Conservation (phyloP, 1,139 yeast species). For the Waltiozyma solani region DNA sequence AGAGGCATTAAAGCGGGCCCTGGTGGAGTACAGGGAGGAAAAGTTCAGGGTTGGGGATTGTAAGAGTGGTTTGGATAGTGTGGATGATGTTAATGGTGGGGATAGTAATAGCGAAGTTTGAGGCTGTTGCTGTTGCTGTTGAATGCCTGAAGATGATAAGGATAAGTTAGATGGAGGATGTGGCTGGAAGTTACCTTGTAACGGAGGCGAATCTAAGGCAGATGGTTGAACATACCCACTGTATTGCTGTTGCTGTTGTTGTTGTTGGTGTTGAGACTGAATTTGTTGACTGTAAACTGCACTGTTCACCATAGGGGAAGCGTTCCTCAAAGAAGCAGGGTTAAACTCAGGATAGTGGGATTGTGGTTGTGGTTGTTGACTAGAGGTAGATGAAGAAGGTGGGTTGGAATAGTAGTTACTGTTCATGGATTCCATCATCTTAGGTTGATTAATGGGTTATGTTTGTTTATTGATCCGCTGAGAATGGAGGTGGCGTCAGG, state of each 20-base stretch:
- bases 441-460: no score
- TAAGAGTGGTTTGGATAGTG: background rate
- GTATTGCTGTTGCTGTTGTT: no score
- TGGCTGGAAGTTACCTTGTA: background rate
- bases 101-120: background rate
- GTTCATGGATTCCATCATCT: background rate
- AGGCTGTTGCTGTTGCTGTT: background rate
- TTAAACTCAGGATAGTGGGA: background rate
- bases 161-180: background rate
- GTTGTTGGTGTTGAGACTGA: background rate
- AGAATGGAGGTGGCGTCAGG: no score
- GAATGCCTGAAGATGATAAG: background rate
- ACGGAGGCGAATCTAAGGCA: no score
- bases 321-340: background rate
- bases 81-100: background rate
- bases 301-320: background rate
- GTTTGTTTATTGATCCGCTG: no score
- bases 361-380: background rate
- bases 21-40: slow-evolving; percentile 16
- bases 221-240: background rate
- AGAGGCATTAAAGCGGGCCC: slow-evolving; percentile 24
- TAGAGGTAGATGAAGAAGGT: background rate
- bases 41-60: slow-evolving; percentile 16
- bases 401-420: background rate
- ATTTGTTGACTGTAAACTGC: background rate